These are phyloP conservation scores for Crotalaria pallida DNA, from an alignment of 306 rosid genomes.

Conservation along the genomic window DNA sequence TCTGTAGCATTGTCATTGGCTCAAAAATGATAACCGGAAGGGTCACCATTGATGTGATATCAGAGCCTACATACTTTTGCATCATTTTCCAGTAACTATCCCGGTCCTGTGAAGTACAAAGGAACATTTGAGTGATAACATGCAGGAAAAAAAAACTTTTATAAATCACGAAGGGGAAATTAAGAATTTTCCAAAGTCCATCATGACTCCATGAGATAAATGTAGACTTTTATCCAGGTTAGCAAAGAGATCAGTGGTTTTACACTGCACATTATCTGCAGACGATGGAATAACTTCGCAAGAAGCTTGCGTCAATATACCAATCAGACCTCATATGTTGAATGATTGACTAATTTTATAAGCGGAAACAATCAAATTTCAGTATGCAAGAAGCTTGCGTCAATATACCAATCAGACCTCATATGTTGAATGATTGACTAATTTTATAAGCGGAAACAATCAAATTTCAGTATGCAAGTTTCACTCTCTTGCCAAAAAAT, in stretches of 20 bases:
- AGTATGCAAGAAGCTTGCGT: not conserved
- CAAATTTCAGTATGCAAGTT: constrained; percentile 14
- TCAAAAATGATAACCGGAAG: constrained; percentile 94
- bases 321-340: not conserved
- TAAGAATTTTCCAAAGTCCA: not conserved
- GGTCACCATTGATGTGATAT: constrained; percentile 91
- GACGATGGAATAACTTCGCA: not conserved
- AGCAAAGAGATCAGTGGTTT: not conserved
- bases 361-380: not conserved
- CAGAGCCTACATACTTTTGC: constrained; percentile 89
- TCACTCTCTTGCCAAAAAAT: not conserved
- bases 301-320: not conserved
- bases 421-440: not conserved
- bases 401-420: not conserved
- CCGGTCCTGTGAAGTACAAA: constrained; percentile 50
- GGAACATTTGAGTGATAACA: constrained; percentile 15
- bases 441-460: not conserved
- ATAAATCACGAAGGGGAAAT: not conserved
- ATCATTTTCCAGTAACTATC: constrained; percentile 97
- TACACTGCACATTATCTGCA: not conserved
- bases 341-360: not conserved
- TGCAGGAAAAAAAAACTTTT: not conserved
- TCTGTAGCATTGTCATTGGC: constrained; percentile 97
- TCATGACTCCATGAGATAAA: not conserved
- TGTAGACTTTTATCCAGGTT: not conserved